Base-by-base conservation (phyloP, 2,329 filamentous ascomycete species). In the Fusarium fujikuroi region DNA sequence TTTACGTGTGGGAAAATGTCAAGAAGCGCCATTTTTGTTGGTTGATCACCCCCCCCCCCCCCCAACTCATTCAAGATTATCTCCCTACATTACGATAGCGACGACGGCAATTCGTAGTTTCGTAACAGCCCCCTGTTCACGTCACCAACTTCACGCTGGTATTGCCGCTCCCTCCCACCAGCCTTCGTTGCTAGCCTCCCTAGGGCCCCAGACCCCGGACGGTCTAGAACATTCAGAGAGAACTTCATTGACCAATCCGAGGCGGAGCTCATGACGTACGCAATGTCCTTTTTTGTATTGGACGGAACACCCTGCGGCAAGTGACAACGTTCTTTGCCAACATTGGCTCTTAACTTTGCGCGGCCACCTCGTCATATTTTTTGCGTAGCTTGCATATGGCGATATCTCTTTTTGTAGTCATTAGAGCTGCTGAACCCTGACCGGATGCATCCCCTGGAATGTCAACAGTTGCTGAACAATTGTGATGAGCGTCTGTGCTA, bases 211-310 rank as follows among this genome's bases (percentile, higher is more conserved):
- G 64, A 62, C 75, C 70, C 63, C 49, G 32, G 68, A 64, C 43
- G 59, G 75, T 74, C 75, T 76, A 63, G 73, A 72, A 66, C 75
- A 34, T 63, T 66, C 52, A 40, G 44, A 59, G 57, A 70, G 70
- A 72, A 75, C 72, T 75, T 71, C 47, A 25, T 56, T 59, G 70
- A 65, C 68, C 74, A 64, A 63, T 74, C 69, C 63, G 12, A 46
- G 15, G 42, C 56, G 40, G 43, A 61, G 49, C 30, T 50, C 66
- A 69, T 74, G 59, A 70, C 64, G 68, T 66, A 66, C 42, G 37
- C 47, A 50, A 39, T 52, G 37, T 50, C 25, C 34, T 23, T 46
- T 42, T 34, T 34, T 60, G 66, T 59, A 61, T 65, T 50, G 23
- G 40, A 43, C 44, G 46, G 18, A 57, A 43, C 39, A 40, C 37